These are phyloP conservation scores for Cytidiella melzeri DNA, from an alignment of 768 basidiomycete genomes.

Conservation along the genomic window DNA sequence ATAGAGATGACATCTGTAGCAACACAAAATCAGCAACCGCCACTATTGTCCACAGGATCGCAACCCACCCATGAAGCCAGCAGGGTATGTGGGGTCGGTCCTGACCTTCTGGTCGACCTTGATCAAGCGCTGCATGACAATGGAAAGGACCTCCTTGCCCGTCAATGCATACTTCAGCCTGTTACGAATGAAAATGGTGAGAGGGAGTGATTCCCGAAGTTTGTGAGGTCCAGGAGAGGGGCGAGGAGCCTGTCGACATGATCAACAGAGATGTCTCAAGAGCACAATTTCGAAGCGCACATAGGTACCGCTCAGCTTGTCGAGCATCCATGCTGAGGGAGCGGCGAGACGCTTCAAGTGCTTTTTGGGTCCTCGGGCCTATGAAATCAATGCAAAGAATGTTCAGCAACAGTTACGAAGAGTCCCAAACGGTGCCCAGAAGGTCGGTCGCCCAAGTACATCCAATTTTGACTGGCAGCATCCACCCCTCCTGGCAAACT, in stretches of 20 bases:
- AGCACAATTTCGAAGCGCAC: conserved; percentile 40
- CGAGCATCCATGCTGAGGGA: conserved; percentile 99
- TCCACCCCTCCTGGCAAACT: conserved; percentile 23
- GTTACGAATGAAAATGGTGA: conserved; percentile 97
- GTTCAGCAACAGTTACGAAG: conserved; percentile 15
- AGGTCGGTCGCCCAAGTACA: conserved; percentile 19
- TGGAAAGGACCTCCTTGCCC: conserved; percentile 91
- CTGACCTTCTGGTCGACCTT: conserved; percentile 99
- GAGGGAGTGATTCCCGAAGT: conserved; percentile 95
- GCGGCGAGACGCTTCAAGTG: conserved; percentile 97
- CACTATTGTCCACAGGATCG: neutral
- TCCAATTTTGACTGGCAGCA: conserved; percentile 22
- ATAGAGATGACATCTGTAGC: conserved; percentile 86
- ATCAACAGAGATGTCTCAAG: conserved; percentile 3
- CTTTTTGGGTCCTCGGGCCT: conserved; percentile 99
- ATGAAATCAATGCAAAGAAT: conserved; percentile 15
- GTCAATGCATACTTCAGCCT: conserved; percentile 98
- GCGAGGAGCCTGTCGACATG: conserved; percentile 68
- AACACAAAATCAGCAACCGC: conserved; percentile 3
- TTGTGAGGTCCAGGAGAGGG: conserved; percentile 99
- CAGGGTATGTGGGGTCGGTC: conserved; percentile 94
- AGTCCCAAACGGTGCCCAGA: conserved; percentile 7
- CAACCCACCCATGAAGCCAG: conserved; percentile 91
- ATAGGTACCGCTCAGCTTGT: conserved; percentile 95
- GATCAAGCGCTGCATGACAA: conserved; percentile 93